phyloP scores from a whole-genome alignment of 129 eudicot species.

The Erigeron canadensis region DNA sequence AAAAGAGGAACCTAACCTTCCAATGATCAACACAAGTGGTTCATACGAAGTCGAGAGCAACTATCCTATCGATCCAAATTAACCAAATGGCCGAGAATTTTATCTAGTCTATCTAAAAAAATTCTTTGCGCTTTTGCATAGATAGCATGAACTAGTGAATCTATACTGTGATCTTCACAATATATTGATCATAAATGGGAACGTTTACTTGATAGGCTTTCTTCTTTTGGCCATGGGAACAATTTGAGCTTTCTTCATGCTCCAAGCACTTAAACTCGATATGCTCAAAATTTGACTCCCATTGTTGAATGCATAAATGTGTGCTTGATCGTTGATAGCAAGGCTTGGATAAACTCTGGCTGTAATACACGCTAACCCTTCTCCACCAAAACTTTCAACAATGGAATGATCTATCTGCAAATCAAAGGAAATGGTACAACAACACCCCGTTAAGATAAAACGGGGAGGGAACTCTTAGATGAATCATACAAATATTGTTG shows the following conservation, averaged over 20 bases:
- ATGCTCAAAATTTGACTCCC: conserved; percentile 40
- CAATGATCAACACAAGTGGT: too few relatives aligned
- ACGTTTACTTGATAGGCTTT: conserved; percentile 30
- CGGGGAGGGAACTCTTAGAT: not conserved
- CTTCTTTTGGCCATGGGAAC: conserved; percentile 38
- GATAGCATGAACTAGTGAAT: not conserved
- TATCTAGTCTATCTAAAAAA: too few relatives aligned
- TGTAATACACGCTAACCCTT: conserved; percentile 54
- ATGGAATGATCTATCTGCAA: conserved; percentile 65
- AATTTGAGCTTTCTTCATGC: conserved; percentile 50
- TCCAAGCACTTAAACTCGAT: conserved; percentile 47
- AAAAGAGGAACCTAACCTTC: too few relatives aligned
- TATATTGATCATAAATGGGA: not conserved
- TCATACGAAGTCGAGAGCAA: too few relatives aligned
- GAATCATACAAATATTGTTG: not conserved
- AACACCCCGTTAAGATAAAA: not conserved
- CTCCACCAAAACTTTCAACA: conserved; percentile 57
- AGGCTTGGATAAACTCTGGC: conserved; percentile 58
- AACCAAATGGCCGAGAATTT: too few relatives aligned
- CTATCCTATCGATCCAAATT: too few relatives aligned
- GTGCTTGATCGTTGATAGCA: conserved; percentile 43
- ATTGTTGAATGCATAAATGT: conserved; percentile 49
- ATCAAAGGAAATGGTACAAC: not conserved
- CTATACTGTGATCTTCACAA: not conserved
- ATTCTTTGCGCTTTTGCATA: not conserved